Base-by-base conservation (phyloP, 1,284 basidiomycete genomes). In the Ganoderma resinaceum region DNA sequence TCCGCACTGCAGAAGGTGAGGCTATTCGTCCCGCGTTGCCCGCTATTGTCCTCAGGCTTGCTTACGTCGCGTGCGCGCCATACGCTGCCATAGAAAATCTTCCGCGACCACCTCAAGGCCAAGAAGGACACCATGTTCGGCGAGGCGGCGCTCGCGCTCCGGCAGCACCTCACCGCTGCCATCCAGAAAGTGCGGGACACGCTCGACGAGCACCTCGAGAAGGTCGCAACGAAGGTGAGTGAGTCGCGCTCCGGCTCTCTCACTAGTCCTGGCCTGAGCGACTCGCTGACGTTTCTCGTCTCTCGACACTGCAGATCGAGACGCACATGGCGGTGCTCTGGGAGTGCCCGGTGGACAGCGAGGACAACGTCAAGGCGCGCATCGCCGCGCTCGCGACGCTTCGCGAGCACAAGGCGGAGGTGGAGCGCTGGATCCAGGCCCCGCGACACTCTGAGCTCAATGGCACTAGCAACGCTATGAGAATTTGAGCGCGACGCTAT, bases 301-400 rank as follows among this genome's bases (percentile, higher is more conserved):
- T 14, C 18, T 31, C 12, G 18, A 16, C 29, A 18, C 7, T 35
- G 18, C n/a, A 63, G 37, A 35, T 67, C 43, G 62, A 67, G 38
- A 37, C 42, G 23, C 31, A 53, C 5, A 53, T 67, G 40, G 29
- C 61, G 8, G 23, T 60, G 23, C 66, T 63, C 11, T 67, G 66
- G 66, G 66, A 67, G 29, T 40, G 61, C 23, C 57, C 57, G 7
- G 8, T 52, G 6, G 55, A 49, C 16, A 57, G 55, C 62, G 66
- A 67, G 11, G 62, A 67, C 55, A 26, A 63, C 61, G 33, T 53
- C 61, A 63, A 59, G 42, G 46, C 46, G 12, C 62, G 43, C 20
- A 12, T 11, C 33, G 29, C 7, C 9, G 55, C 55, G 1, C 55
- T n/a, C 9, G 35, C 33, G 11, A 58, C 55, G 9, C 55, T 58